These are phyloP conservation scores for Alternaria brassicicola DNA, from an alignment of 2,329 filamentous ascomycete genomes.

Conservation along the genomic window DNA sequence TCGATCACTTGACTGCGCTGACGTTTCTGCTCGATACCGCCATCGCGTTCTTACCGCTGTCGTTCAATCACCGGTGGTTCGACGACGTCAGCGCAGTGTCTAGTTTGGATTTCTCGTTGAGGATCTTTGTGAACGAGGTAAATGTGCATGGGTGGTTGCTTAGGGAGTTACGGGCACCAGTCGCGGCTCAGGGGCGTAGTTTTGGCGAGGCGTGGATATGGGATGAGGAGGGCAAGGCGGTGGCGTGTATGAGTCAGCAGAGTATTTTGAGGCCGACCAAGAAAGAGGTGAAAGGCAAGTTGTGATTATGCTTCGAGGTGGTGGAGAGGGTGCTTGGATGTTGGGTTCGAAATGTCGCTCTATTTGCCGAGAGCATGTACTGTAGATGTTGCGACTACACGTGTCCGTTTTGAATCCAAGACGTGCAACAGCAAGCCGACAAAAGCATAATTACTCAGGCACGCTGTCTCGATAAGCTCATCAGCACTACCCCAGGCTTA, in stretches of 20 bases:
- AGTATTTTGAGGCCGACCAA: constrained; percentile 39
- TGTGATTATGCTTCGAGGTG: background rate
- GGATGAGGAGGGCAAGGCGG: constrained; percentile 52
- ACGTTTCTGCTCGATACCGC: constrained; percentile 56
- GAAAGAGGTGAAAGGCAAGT: constrained; percentile 19
- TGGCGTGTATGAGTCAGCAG: constrained; percentile 59
- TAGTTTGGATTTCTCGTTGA: constrained; percentile 59
- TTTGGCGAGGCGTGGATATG: constrained; percentile 56
- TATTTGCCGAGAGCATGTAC: background rate
- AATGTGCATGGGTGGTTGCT: constrained; percentile 54
- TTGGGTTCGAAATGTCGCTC: background rate
- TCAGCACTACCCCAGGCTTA: background rate
- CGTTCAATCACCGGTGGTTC: constrained; percentile 52
- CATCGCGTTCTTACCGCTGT: constrained; percentile 54
- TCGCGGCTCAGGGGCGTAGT: constrained; percentile 52
- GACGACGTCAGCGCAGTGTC: constrained; percentile 55
- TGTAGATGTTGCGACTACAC: background rate
- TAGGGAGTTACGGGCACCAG: constrained; percentile 49
- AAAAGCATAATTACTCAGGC: background rate
- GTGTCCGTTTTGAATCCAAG: too few relatives aligned
- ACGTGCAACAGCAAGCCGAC: too few relatives aligned
- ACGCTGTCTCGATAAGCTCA: background rate
- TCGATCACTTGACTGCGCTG: constrained; percentile 49
- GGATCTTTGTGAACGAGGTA: constrained; percentile 50
- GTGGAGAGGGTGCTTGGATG: background rate